phyloP scores from a whole-genome alignment of 169 alveolate genomes.

The Eimeria mitis region DNA sequence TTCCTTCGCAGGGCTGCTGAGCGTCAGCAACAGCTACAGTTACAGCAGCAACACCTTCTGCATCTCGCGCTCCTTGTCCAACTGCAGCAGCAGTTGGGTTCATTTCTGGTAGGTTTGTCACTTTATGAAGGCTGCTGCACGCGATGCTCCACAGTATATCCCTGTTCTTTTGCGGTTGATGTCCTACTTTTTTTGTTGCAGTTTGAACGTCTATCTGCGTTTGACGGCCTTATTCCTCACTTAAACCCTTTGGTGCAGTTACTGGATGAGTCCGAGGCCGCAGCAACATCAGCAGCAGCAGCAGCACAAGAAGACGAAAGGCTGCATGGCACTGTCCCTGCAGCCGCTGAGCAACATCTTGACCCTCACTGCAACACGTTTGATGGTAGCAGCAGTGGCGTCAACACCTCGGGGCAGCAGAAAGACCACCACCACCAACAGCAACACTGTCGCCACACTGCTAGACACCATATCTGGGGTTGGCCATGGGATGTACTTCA shows the following conservation, averaged over 20 bases:
- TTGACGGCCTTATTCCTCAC: conserved; percentile 60
- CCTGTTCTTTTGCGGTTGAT: not conserved
- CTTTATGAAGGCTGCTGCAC: not conserved
- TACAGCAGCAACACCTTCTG: conserved; percentile 63
- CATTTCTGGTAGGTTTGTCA: conserved; percentile 40
- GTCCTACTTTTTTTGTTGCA: not conserved
- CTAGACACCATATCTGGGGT: not conserved
- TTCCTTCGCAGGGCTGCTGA: conserved; percentile 54
- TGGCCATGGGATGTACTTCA: not conserved
- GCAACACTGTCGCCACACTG: conserved; percentile 22
- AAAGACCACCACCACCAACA: conserved; percentile 5
- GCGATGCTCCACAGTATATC: not conserved
- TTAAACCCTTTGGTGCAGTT: conserved; percentile 55
- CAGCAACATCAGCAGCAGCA: conserved; percentile 50
- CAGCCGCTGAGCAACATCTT: not conserved
- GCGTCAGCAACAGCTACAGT: conserved; percentile 47
- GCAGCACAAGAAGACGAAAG: conserved; percentile 15
- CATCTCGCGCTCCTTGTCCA: conserved; percentile 61
- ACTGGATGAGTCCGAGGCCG: conserved; percentile 52
- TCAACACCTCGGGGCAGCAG: not conserved
- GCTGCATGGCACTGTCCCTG: conserved; percentile 18
- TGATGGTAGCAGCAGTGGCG: not conserved
- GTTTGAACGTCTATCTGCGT: conserved; percentile 53
- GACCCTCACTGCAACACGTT: conserved; percentile 1
- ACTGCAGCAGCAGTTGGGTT: conserved; percentile 75